phyloP scores from a whole-genome alignment of 2,329 filamentous ascomycete genomes.

The Trichophyton rubrum region DNA sequence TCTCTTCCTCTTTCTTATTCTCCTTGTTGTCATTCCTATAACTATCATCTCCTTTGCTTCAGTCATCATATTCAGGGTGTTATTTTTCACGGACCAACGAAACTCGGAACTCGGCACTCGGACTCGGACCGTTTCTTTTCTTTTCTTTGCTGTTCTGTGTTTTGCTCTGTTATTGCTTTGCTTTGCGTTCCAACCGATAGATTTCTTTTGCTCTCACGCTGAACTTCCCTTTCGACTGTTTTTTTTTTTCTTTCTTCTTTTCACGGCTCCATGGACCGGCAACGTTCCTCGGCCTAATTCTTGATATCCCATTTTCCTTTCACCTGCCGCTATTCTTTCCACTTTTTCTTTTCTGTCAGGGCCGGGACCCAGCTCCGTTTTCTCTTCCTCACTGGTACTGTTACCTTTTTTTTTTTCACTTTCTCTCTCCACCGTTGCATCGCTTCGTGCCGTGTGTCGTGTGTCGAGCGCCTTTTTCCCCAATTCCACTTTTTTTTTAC shows the following conservation, averaged over 20 bases:
- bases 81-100: neutral
- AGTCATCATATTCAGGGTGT: neutral
- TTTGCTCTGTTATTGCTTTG: conserved; percentile 6
- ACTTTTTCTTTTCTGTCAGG: neutral
- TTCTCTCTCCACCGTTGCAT: neutral
- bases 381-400: neutral
- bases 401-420: neutral
- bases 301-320: neutral
- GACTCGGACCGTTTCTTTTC: neutral
- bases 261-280: conserved; percentile 1
- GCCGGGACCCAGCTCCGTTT: neutral
- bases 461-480: neutral
- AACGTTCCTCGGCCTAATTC: neutral
- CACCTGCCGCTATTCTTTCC: neutral
- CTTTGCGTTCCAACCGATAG: neutral
- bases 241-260: neutral
- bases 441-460: neutral
- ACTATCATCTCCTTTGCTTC: neutral
- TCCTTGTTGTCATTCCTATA: conserved; percentile 2
- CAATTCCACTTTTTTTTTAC: neutral
- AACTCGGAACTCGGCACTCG: neutral
- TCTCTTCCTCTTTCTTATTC: neutral
- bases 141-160: conserved; percentile 2
- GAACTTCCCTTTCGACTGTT: neutral
- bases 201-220: neutral